Base-by-base conservation (phyloP, 2,329 filamentous ascomycete genomes). In the Cladophialophora chaetospira region DNA sequence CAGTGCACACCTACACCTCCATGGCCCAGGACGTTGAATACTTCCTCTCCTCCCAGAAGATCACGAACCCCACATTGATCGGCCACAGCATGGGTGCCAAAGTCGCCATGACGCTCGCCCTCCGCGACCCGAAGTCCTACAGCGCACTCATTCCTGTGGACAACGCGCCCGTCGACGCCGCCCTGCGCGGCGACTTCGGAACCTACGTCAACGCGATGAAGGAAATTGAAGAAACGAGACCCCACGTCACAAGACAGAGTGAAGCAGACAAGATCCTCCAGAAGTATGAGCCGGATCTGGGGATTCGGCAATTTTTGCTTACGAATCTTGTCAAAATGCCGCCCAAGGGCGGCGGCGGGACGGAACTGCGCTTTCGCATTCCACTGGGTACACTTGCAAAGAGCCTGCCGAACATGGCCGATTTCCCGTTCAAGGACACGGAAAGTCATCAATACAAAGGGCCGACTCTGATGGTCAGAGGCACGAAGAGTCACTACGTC, bases 71-170 rank as follows among this genome's bases (percentile, higher is more conserved):
- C 1, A 91, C 88, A 0, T 75, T 97, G 25, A 94, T 97, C 67
- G 93, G 93, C 0, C 94, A 97, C 74, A 96, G 91, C 1, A 97
- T 97, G 93, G 93, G 94, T 62, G 93, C 93, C 44, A 97, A 97
- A 77, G 86, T 88, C 1, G 91, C 90, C 66, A 97, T 97, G 93
- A 80, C 88, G 0, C 78, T 97, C 57, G 91, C 91, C 3, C 82
- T 97, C 31, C 78, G 82, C 40, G 80, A 84, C 0, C 89, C 90
- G 0, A 76, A 83, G 4, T 75, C 85, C 2, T 80, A 96, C 57
- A 78, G 81, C 13, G 84, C 87, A 65, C 77, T 97, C 49, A 82
- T 97, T 25, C 82, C 91, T 1, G 91, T 97, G 10, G 93, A 97
- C 76, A 97, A 97, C 70, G 91, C 92, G 3, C 93, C 93, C 2